Percentiles rank a stretch among this genome's conserved stretches.
These are phyloP conservation scores for Oryza nivara DNA, from an alignment of 176 grass and related monocot species.

Conservation along the genomic window DNA sequence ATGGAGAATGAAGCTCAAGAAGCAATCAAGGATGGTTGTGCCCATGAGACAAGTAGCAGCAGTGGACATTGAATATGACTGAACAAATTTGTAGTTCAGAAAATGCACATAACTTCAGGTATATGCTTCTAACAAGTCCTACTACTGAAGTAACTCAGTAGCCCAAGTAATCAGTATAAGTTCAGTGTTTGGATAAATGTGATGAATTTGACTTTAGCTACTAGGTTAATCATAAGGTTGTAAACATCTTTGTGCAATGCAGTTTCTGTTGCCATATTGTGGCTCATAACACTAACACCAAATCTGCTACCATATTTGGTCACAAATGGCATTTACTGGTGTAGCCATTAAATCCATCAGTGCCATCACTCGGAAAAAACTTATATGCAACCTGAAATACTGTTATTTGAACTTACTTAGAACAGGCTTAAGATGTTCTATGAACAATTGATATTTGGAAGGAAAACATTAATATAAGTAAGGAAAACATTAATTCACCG, in stretches of 20 bases:
- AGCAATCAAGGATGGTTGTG: slow-evolving; percentile 83
- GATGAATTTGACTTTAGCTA: slow-evolving; percentile 8
- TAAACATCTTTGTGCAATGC: neutral
- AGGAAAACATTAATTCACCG: neutral
- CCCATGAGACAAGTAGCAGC: slow-evolving; percentile 60
- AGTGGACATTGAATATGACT: slow-evolving; percentile 48
- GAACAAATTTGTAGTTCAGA: slow-evolving; percentile 31
- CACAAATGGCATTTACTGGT: slow-evolving; percentile 25
- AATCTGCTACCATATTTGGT: neutral
- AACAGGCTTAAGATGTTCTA: neutral
- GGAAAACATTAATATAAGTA: neutral
- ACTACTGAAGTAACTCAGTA: neutral
- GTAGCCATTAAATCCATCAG: neutral
- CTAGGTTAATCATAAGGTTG: neutral
- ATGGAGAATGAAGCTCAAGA: slow-evolving; percentile 95
- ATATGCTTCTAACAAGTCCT: neutral
- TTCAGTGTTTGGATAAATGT: neutral
- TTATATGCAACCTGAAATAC: neutral
- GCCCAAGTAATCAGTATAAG: neutral
- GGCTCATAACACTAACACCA: neutral
- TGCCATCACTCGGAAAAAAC: neutral
- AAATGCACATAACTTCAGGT: slow-evolving; percentile 59
- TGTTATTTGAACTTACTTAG: slow-evolving; percentile 5
- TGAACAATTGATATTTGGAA: neutral
- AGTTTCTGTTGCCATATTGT: neutral